A percentile compares a stretch with the other conserved stretches of the same genome.
Evolutionary conservation across 495 filamentous ascomycete genomes (phyloP).

Genomic region (Extremus antarcticus): DNA sequence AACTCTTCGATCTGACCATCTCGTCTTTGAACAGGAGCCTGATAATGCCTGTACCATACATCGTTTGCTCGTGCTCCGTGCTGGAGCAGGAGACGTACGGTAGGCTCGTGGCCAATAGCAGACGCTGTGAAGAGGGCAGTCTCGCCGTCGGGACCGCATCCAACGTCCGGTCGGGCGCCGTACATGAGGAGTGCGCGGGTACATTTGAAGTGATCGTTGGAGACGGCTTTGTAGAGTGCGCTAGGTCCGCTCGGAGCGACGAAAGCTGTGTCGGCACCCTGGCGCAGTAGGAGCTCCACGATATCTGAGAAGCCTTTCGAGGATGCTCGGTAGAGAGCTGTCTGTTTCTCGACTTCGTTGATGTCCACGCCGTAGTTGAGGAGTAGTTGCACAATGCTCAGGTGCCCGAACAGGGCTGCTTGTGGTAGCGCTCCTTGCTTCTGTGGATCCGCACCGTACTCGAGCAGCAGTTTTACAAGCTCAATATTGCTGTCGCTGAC

Average conservation of each 20-base stretch:
- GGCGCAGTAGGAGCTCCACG: not conserved
- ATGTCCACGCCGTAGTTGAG: not conserved
- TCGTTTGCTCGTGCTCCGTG: not conserved
- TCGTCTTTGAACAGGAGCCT: not conserved
- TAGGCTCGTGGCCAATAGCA: not conserved
- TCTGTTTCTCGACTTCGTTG: slow-evolving; percentile 1
- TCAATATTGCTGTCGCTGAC: not conserved
- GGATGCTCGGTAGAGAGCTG: not conserved
- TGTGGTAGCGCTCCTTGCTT: not conserved
- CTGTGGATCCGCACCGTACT: not conserved
- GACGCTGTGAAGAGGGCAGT: not conserved
- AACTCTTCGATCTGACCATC: not conserved
- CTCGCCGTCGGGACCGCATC: not conserved
- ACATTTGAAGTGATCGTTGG: not conserved
- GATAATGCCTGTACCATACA: not conserved
- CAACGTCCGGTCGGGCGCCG: not conserved
- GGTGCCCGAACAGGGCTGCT: not conserved
- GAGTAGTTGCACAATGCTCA: not conserved
- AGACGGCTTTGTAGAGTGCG: not conserved
- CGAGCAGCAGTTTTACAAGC: not conserved
- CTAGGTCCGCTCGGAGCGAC: not conserved
- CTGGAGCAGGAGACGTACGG: not conserved
- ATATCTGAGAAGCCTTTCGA: not conserved
- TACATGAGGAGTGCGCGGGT: not conserved
- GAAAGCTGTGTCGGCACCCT: not conserved